These are phyloP conservation scores for Pouteria glomerata DNA, from an alignment of 148 eudicot species.

Conservation along the genomic window DNA sequence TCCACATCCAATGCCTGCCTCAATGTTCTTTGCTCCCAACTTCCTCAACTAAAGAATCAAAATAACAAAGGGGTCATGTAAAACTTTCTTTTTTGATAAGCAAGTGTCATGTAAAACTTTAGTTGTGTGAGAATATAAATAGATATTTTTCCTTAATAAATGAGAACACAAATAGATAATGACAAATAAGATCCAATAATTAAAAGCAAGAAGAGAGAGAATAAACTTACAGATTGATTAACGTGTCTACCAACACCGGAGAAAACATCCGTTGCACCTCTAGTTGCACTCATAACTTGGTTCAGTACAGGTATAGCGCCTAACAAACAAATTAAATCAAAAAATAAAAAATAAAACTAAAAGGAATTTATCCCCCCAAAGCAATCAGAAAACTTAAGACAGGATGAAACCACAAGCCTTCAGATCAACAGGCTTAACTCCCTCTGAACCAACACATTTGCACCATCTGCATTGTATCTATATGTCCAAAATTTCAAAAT, in stretches of 20 bases:
- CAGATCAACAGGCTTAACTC: too few species aligned
- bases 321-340: constrained; percentile 15
- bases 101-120: neutral
- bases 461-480: neutral
- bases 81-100: too few species aligned
- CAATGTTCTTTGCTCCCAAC: constrained; percentile 76
- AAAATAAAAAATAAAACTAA: neutral
- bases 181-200: neutral
- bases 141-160: too few species aligned
- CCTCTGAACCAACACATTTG: neutral
- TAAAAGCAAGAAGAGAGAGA: neutral
- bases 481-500: neutral
- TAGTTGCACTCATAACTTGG: constrained; percentile 85
- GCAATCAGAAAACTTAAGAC: too few species aligned
- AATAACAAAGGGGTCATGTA: neutral
- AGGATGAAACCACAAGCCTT: too few species aligned
- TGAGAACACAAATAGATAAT: neutral
- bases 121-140: neutral
- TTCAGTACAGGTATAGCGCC: constrained; percentile 82
- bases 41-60: constrained; percentile 55
- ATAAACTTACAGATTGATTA: constrained; percentile 62
- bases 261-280: constrained; percentile 93
- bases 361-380: too few species aligned
- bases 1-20: constrained; percentile 95
- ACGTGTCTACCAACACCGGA: constrained; percentile 76